A percentile compares a stretch with the other conserved stretches of the same genome.
Evolutionary conservation across 2,329 filamentous ascomycete species (phyloP).

Genomic region (Fusarium piperis): DNA sequence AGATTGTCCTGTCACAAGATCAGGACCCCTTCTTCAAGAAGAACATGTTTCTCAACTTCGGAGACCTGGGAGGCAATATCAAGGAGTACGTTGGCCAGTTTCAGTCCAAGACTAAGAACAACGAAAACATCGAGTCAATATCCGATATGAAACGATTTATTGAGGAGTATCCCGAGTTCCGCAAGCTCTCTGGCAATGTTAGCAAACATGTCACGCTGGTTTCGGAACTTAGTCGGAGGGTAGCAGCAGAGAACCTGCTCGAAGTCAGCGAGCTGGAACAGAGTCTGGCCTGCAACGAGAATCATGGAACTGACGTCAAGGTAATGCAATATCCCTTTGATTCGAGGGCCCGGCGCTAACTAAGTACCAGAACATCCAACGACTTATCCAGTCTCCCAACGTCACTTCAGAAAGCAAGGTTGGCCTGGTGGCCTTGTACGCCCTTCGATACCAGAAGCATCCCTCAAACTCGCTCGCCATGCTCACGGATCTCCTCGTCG

Average conservation of each 20-base stretch:
- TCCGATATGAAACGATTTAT: conserved; percentile 99
- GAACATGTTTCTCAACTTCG: conserved; percentile 99
- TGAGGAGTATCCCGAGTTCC: conserved; percentile 97
- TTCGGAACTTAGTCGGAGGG: conserved; percentile 88
- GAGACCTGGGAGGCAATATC: conserved; percentile 92
- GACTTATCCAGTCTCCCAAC: conserved; percentile 80
- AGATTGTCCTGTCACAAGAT: conserved; percentile 95
- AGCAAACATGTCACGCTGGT: conserved; percentile 98
- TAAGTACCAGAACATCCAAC: conserved; percentile 75
- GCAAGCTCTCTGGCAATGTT: conserved; percentile 95
- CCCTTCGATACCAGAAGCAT: conserved; percentile 88
- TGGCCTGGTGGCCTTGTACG: conserved; percentile 91
- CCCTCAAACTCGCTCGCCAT: conserved; percentile 85
- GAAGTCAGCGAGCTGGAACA: conserved; percentile 98
- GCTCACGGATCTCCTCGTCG: conserved; percentile 84
- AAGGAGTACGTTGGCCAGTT: conserved; percentile 99
- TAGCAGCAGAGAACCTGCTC: conserved; percentile 86
- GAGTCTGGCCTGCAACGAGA: conserved; percentile 95
- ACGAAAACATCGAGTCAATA: conserved; percentile 95
- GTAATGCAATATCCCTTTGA: conserved; percentile 65
- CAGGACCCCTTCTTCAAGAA: conserved; percentile 99
- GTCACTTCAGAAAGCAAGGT: conserved; percentile 87
- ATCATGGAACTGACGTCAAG: conserved; percentile 90
- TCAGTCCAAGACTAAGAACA: conserved; percentile 96
- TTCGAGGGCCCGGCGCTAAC: conserved; percentile 34